Percentiles rank a stretch among this genome's conserved stretches.
Conservation (phyloP, 805 yeast species). For the Kodamaea jinghongensis region DNA sequence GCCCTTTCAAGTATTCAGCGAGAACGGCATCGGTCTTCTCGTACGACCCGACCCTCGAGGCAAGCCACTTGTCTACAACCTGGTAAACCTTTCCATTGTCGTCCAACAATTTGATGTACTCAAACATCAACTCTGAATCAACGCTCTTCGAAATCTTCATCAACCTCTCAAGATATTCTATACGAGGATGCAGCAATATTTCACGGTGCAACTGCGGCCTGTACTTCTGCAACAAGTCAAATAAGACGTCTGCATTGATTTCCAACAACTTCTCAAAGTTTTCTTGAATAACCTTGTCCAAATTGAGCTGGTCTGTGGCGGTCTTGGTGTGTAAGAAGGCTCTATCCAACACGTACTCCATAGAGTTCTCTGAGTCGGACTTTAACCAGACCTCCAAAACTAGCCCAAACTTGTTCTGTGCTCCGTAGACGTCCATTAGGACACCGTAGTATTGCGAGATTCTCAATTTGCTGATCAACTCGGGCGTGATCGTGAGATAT, state of each 20-base stretch:
- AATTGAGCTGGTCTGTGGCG: conserved; percentile 22
- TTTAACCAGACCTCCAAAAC: conserved; percentile 54
- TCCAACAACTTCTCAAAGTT: conserved; percentile 24
- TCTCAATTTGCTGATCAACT: conserved; percentile 48
- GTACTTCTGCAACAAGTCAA: conserved; percentile 32
- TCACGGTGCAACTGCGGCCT: conserved; percentile 40
- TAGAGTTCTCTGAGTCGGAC: conserved; percentile 11
- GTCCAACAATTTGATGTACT: conserved; percentile 23
- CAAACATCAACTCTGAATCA: conserved; percentile 1
- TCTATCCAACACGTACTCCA: conserved; percentile 9
- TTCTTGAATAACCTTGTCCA: conserved; percentile 20
- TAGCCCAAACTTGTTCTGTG: conserved; percentile 51
- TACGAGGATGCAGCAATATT: conserved; percentile 21
- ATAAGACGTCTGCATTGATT: conserved; percentile 35
- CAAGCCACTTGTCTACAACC: not conserved
- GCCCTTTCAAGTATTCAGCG: conserved; percentile 5
- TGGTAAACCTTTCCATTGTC: conserved; percentile 15
- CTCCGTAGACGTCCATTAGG: conserved; percentile 52
- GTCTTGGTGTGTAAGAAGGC: conserved; percentile 17
- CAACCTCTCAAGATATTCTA: conserved; percentile 6
- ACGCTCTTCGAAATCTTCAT: not conserved
- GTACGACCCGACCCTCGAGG: not conserved
- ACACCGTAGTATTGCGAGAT: conserved; percentile 58
- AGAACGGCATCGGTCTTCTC: not conserved
- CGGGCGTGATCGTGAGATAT: conserved; percentile 52